Evolutionary conservation across 176 grass and related monocot genomes (phyloP), one percentile per base, ranked within the genome.

Genomic region (Elaeis guineensis): DNA sequence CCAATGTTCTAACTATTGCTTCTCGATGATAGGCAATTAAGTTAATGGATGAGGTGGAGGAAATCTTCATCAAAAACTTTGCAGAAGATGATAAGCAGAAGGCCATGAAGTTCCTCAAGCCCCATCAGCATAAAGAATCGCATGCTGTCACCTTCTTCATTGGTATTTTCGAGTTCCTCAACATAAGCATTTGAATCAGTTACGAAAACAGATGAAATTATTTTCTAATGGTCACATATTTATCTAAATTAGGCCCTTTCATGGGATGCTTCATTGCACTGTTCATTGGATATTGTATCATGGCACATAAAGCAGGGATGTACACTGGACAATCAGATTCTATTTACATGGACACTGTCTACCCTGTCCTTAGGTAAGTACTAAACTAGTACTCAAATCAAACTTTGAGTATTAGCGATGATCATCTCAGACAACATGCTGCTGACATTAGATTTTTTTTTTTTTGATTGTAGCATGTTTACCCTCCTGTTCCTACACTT

Each of bases 21-120:
- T 44, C 28, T 14, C 16, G 64, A 58, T 50, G 64, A 82, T 55
- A 98, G 93, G 88, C 73, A 50, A 69, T 92, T 65, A 98, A 79
- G 73, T 71, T 92, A 35, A 98, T 70, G 76, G 87, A 98, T 17
- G 87, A 98, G 64, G 93, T 98, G 0, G 87, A 92, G 71, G 84
- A 98, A 58, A 63, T 92, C 21, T 98, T 98, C 67, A 76, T 89
- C 60, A 92, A 84, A 54, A 57, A 98, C 65, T 98, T 89, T 54
- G 55, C 87, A 6, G 79, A 80, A 26, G 88, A 81, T 52, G 74
- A 98, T 58, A 89, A 81, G 83, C 65, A 70, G 29, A 98, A 98
- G 73, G 87, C 87, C 68, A 98, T 86, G 93, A 89, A 86, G 72
- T 98, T 89, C 51, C 84, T 98, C 52, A 98, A 89, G 51, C 93